Percentiles rank a stretch among this genome's conserved stretches.
Conservation (phyloP, 148 eudicot species). For the Agrostemma githago region DNA sequence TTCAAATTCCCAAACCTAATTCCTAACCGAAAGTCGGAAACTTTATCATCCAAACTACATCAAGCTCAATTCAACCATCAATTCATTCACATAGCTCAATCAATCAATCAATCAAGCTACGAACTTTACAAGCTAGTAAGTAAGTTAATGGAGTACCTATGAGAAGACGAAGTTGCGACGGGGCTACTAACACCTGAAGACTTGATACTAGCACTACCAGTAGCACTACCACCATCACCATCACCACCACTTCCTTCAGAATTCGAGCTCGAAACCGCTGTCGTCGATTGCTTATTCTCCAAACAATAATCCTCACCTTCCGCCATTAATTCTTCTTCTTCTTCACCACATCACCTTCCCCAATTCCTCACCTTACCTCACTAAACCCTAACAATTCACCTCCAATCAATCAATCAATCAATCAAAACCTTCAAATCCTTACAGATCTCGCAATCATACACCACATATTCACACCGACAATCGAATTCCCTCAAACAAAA, state of each 20-base stretch:
- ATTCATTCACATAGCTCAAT: neutral
- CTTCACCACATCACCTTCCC: neutral
- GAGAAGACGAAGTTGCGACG: slow-evolving; percentile 49
- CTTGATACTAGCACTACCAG: slow-evolving; percentile 47
- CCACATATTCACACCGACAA: slow-evolving; percentile 15
- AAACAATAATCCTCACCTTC: slow-evolving; percentile 55
- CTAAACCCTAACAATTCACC: slow-evolving; percentile 7
- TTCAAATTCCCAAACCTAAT: neutral
- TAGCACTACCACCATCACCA: slow-evolving; percentile 4
- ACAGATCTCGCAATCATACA: slow-evolving; percentile 35
- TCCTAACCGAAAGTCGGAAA: neutral
- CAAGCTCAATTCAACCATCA: neutral
- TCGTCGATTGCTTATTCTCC: slow-evolving; percentile 75
- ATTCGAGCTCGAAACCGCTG: slow-evolving; percentile 63
- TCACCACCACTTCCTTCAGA: slow-evolving; percentile 56
- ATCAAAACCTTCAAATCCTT: neutral
- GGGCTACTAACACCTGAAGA: slow-evolving; percentile 73
- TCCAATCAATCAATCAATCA: neutral
- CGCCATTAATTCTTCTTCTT: slow-evolving; percentile 46
- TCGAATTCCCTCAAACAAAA: neutral
- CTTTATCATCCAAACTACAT: neutral
- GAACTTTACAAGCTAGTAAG: neutral
- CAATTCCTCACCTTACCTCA: slow-evolving; percentile 23
- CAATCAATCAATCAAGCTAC: neutral
- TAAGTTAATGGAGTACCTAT: slow-evolving; percentile 40